phyloP scores from a whole-genome alignment of 2,329 filamentous ascomycete species.

The Pyrenophora seminiperda region DNA sequence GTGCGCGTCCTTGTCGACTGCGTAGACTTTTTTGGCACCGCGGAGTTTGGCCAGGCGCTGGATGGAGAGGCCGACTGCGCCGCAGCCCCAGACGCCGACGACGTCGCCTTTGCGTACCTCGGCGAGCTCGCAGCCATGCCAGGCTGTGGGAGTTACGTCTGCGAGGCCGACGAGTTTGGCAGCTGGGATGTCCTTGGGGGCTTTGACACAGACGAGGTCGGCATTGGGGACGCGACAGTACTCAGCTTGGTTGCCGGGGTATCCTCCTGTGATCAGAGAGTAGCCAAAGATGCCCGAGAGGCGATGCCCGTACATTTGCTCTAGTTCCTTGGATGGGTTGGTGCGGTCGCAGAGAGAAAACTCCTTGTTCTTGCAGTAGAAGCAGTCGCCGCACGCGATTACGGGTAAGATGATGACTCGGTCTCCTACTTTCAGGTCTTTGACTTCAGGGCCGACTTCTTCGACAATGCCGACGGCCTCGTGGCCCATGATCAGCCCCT shows the following conservation, averaged over 20 bases:
- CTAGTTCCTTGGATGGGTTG: constrained; percentile 3
- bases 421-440: constrained; percentile 75
- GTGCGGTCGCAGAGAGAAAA: constrained; percentile 11
- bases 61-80: constrained; percentile 37
- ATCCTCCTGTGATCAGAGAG: constrained; percentile 10
- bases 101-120: constrained; percentile 22
- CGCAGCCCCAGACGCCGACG: constrained; percentile 42
- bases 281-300: constrained; percentile 13
- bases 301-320: constrained; percentile 9
- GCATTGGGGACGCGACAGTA: constrained; percentile 18
- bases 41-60: constrained; percentile 38
- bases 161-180: constrained; percentile 1
- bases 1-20: constrained; percentile 29
- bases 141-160: constrained; percentile 9
- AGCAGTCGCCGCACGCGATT: constrained; percentile 15
- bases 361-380: constrained; percentile 11
- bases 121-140: constrained; percentile 6
- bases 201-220: constrained; percentile 6
- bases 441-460: constrained; percentile 78
- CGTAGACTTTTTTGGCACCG: constrained; percentile 37
- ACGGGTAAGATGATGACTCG: constrained; percentile 16
- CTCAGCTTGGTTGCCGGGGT: constrained; percentile 13
- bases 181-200: background rate
- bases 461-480: constrained; percentile 82
- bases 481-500: constrained; percentile 68